Evolutionary conservation across 495 filamentous ascomycete species (phyloP), one percentile per base, ranked within the genome.

Genomic region (Lasiosphaeria hispida): DNA sequence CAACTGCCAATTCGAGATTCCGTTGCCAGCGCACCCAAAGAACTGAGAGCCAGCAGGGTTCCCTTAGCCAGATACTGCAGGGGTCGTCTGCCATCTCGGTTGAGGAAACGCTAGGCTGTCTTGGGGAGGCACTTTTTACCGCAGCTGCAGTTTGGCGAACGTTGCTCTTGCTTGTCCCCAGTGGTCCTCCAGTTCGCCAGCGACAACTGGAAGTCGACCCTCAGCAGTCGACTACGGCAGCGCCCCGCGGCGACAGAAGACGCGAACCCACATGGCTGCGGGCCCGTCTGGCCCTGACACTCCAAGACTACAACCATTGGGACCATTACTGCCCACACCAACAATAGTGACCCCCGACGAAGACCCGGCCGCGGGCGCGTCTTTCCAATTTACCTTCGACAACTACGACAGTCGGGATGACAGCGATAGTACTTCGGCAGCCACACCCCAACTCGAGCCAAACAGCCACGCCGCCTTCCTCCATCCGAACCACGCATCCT

Each of bases 381-480:
- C 43, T 48, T 34, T 62, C 49, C 43, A 35, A 41, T 34, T 62
- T 15, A 38, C 48, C 37, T 39, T 55, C 48, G 62, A 63, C 63
- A 59, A 63, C 53, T 33, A 41, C 40, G 54, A 50, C 35, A 53
- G 44, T 5, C 23, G 23, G 56, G 50, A 43, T 33, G 36, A 58
- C 18, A 38, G 40, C 30, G 58, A 56, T 62, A 30, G 23, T 30
- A 57, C 55, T 55, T 34, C 45, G 5, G 17, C 38, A 13, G 39
- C 57, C 48, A 23, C 17, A 7, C 45, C 44, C 41, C 19, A 30
- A 30, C 23, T 30, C 5, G 23, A 30, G 23, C 58, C 23, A 36
- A 63, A 47, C 53, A 55, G 18, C 50, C 47, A 45, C 63, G 52
- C 44, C 45, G 48, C 44, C 48, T 47, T 57, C 49, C 39, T 14